Base-by-base conservation (phyloP, 208 protist genomes). In the Trypanosoma congolense region DNA sequence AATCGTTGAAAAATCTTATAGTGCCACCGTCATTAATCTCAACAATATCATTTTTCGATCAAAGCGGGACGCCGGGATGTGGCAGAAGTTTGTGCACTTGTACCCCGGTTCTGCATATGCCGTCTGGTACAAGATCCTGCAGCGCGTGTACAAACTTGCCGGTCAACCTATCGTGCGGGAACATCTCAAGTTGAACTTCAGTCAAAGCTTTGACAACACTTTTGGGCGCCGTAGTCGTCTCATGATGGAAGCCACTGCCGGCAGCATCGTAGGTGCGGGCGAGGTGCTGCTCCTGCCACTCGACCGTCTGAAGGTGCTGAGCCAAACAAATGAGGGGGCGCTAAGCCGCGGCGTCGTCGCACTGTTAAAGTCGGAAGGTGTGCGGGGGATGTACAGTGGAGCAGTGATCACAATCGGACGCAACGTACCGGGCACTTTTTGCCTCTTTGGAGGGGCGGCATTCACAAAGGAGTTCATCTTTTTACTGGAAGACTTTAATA, bases 111-210 rank as follows among this genome's bases (percentile, higher is more conserved):
- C 83, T 45, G 51, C 77, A 35, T 96, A 93, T 63, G 90, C 83
- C 22, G 77, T 91, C 3, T 65, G 79, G 12, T 96, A 96, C 66
- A 96, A 96, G 68, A 80, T 96, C 0, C 77, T 92, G 35, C 90
- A 96, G 71, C 81, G 90, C 18, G 80, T 93, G 24, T 95, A 92
- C 80, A 96, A 96, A 71, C 94, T 96, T 51, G 86, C 85, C 4
- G 87, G 87, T 2, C 90, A 96, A 81, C 90, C 90, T 0, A 38
- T 91, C 31, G 81, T 93, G 47, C 80, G 82, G 35, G 86, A 95
- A 52, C 77, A 74, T 58, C 47, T 93, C 22, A 55, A 55, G 30
- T 36, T 25, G 2, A 51, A 80, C 44, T 74, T 88, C 56, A 57
- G 69, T 22, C 22, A 61, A 26, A 66, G 28, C 42, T 87, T 84